phyloP scores from a whole-genome alignment of 2,329 filamentous ascomycete genomes.

The Talaromyces marneffei region DNA sequence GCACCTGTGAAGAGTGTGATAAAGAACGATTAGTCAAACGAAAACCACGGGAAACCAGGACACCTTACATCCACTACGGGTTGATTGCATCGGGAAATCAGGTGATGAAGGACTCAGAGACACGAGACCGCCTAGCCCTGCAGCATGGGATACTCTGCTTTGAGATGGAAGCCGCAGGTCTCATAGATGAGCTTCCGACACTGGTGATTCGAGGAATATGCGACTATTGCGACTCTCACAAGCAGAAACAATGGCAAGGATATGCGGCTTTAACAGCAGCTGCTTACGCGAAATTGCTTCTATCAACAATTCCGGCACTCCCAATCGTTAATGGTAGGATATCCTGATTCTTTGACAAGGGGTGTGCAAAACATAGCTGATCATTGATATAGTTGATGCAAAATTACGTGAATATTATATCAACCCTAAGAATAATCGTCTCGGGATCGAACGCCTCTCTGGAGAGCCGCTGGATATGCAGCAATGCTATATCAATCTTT shows the following conservation, averaged over 20 bases:
- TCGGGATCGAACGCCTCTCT: constrained; percentile 34
- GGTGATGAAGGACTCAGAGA: constrained; percentile 14
- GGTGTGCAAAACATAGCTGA: not conserved
- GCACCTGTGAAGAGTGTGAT: not conserved
- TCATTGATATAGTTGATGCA: not conserved
- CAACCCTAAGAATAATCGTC: constrained; percentile 8
- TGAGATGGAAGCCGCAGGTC: not conserved
- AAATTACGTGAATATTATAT: constrained; percentile 15
- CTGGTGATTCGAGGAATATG: not conserved
- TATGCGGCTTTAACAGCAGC: constrained; percentile 9
- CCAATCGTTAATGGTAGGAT: not conserved
- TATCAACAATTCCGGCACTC: not conserved
- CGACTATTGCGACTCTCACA: constrained; percentile 3
- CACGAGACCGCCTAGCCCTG: constrained; percentile 3
- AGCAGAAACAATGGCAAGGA: constrained; percentile 9
- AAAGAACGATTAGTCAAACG: not conserved
- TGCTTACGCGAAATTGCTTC: constrained; percentile 2
- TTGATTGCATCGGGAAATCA: constrained; percentile 17
- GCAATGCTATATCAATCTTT: constrained; percentile 40
- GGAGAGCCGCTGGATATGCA: constrained; percentile 29
- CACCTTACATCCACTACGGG: not conserved
- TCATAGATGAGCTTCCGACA: constrained; percentile 5
- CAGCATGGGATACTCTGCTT: constrained; percentile 8
- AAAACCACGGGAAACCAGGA: not conserved
- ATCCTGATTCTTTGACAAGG: not conserved